Conservation (phyloP, 164 flowering plant species). For the Vitis vinifera region DNA sequence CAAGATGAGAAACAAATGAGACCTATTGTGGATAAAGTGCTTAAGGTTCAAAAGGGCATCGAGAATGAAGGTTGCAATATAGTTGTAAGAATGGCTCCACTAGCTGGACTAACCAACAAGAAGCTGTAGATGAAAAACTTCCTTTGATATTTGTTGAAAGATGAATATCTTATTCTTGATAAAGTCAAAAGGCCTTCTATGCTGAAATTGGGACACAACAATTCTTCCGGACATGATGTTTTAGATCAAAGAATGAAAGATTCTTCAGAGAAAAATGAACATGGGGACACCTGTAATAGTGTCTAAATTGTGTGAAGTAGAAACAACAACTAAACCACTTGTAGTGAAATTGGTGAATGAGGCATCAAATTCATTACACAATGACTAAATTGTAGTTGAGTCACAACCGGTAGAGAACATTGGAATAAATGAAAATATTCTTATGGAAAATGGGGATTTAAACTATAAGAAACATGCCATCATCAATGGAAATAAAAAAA, state of each 20-base stretch:
- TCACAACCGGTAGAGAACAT: constrained; percentile 32
- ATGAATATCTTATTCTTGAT: no score
- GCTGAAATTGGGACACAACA: background rate
- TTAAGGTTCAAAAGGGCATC: no score
- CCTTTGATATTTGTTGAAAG: no score
- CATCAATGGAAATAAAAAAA: constrained; percentile 46
- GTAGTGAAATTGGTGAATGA: constrained; percentile 5
- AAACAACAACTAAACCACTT: constrained; percentile 18
- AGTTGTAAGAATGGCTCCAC: no score
- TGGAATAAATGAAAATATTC: constrained; percentile 35
- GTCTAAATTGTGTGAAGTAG: constrained; percentile 26
- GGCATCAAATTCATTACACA: constrained; percentile 12
- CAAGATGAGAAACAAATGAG: no score
- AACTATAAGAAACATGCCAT: constrained; percentile 44
- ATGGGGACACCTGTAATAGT: constrained; percentile 21
- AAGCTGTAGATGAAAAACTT: no score
- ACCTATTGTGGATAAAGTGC: no score
- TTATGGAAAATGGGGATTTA: constrained; percentile 32
- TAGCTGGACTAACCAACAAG: no score
- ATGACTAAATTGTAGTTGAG: constrained; percentile 28
- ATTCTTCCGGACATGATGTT: constrained; percentile 22
- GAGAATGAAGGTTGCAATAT: no score
- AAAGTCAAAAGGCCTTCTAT: no score
- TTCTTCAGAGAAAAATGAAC: constrained; percentile 33
- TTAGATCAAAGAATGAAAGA: constrained; percentile 4